These are phyloP conservation scores for Diaporthe ampelina DNA, from an alignment of 2,329 filamentous ascomycete genomes.

Conservation along the genomic window DNA sequence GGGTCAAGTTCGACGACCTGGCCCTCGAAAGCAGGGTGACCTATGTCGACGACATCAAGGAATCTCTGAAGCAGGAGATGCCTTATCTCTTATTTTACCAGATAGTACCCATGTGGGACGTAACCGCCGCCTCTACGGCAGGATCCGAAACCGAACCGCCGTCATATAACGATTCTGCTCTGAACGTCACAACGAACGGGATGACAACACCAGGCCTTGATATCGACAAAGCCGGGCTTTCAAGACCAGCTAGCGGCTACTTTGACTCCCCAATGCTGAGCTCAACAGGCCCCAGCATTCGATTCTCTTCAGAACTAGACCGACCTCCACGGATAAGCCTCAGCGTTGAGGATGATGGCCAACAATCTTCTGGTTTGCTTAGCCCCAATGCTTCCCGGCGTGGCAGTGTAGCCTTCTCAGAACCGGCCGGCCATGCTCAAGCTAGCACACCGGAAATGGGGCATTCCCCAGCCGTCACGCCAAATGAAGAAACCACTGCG, in stretches of 20 bases:
- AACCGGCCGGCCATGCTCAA: constrained; percentile 50
- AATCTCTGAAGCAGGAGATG: constrained; percentile 86
- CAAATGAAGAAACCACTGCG: constrained; percentile 66
- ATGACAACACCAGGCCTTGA: constrained; percentile 49
- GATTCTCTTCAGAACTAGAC: constrained; percentile 70
- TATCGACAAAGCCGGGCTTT: constrained; percentile 47
- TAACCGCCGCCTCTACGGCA: constrained; percentile 64
- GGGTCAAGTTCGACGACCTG: constrained; percentile 96
- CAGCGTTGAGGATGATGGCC: constrained; percentile 58
- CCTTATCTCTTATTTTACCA: constrained; percentile 97
- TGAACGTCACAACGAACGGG: constrained; percentile 54
- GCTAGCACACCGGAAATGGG: constrained; percentile 46
- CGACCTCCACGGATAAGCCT: constrained; percentile 63
- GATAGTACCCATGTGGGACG: constrained; percentile 86
- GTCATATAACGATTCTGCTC: constrained; percentile 68
- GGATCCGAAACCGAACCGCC: constrained; percentile 66
- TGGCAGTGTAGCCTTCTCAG: constrained; percentile 64
- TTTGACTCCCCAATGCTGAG: constrained; percentile 58
- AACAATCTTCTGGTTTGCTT: constrained; percentile 49
- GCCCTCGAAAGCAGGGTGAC: constrained; percentile 75
- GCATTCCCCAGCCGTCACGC: constrained; percentile 58
- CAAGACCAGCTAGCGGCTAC: constrained; percentile 58
- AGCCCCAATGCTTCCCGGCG: constrained; percentile 58
- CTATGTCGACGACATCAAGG: constrained; percentile 81
- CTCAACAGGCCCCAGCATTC: constrained; percentile 63